Evolutionary conservation across 1,284 basidiomycete species (phyloP).

Genomic region (Moesziomyces parantarcticus): DNA sequence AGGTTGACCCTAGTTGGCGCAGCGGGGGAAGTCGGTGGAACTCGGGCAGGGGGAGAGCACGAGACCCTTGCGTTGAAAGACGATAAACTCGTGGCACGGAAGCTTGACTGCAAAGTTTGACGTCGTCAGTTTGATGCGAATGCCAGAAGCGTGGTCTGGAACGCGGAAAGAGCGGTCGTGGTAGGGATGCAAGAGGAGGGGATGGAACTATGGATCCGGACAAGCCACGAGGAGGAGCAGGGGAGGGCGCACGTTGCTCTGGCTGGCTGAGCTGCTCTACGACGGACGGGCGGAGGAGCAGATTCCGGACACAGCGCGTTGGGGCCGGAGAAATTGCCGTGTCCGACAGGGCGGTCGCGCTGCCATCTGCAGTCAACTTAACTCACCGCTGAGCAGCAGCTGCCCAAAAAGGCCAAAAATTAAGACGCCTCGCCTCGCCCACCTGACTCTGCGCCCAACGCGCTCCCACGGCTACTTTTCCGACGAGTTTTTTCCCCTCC

Average conservation of each 20-base stretch:
- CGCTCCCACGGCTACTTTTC: neutral
- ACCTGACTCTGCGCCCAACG: neutral
- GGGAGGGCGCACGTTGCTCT: neutral
- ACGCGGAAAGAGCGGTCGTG: too few relatives aligned
- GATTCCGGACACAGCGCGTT: too few relatives aligned
- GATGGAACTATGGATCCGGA: conserved; percentile 12
- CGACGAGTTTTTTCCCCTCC: neutral
- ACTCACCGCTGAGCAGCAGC: neutral
- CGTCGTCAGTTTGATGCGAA: neutral
- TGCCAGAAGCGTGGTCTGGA: neutral
- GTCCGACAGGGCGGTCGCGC: neutral
- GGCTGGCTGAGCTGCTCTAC: too few relatives aligned
- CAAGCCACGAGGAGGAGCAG: neutral
- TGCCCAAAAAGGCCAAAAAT: neutral
- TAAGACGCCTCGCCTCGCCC: too few relatives aligned
- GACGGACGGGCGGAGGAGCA: too few relatives aligned
- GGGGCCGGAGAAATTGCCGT: neutral
- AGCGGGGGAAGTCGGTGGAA: too few relatives aligned
- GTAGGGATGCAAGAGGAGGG: conserved; percentile 9
- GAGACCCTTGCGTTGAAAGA: neutral
- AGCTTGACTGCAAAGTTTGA: neutral
- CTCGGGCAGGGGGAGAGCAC: too few relatives aligned
- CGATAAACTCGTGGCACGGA: neutral
- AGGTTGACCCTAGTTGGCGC: neutral
- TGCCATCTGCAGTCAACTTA: neutral